Evolutionary conservation across 1,284 basidiomycete species (phyloP), one percentile per base, ranked within the genome.

Genomic region (Apiotrichum laibachii): DNA sequence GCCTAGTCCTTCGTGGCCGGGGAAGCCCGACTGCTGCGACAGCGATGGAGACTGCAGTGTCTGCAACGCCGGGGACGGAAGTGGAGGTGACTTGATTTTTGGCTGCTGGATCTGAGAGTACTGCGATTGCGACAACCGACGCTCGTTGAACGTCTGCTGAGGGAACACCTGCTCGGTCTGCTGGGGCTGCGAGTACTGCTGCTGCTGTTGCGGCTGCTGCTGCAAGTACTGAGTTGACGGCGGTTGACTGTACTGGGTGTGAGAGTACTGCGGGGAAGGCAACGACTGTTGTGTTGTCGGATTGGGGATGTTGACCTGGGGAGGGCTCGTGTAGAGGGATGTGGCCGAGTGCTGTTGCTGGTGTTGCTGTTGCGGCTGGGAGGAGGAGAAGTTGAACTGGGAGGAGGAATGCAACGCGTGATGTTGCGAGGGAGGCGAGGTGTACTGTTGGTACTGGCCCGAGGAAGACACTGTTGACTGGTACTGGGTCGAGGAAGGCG

Each of bases 351-450:
- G 31, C 45, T 47, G 55, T 16, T 56, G 48, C 42, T 50, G 55
- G 13, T 43, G 40, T n/a, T 39, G 54, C 44, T 48, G 44, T 22
- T 46, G 44, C 44, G 46, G 53, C 34, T 46, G 46, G 26, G 26
- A 31, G 26, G 26, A 31, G 26, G 4, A 3, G 7, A 31, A 31
- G 26, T 31, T 31, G 26, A 31, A 26, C n/a, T n/a, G 26, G 6
- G 16, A 37, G 19, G 42, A 19, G 22, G 52, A 19, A 7, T 19
- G 33, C 35, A 18, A 37, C 43, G 52, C n/a, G 26, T 40, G 31
- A 2, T 44, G 40, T 18, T 18, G 43, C n/a, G 43, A 19, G n/a
- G 18, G 2, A n/a, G 40, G 40, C 15, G 40, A 42, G 9, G 15
- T n/a, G 43, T 44, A 44, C 49, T 37, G 49, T 16, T n/a, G 19